A percentile compares a stretch with the other conserved stretches of the same genome.
These are phyloP conservation scores for Hypoxylon sp. DNA, from an alignment of 2,329 filamentous ascomycete species.

Conservation along the genomic window DNA sequence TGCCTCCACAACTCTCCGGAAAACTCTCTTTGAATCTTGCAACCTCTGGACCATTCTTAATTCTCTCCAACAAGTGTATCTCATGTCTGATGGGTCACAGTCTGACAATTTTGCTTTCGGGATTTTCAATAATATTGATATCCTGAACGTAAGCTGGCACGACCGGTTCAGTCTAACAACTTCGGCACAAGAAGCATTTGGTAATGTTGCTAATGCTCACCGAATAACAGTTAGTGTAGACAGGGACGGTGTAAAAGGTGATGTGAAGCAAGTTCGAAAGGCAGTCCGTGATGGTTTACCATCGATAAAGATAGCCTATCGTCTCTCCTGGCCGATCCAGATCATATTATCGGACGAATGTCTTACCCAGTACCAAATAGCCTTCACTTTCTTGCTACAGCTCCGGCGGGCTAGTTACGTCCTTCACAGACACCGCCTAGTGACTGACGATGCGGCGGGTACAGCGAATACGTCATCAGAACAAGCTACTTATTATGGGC, in stretches of 20 bases:
- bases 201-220: constrained; percentile 64
- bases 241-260: constrained; percentile 50
- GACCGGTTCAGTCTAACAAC: constrained; percentile 85
- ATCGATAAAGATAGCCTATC: constrained; percentile 72
- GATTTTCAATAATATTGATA: constrained; percentile 80
- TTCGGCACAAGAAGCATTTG: constrained; percentile 76
- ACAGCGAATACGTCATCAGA: constrained; percentile 52
- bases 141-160: constrained; percentile 69
- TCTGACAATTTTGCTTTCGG: constrained; percentile 71
- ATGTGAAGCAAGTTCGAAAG: constrained; percentile 58
- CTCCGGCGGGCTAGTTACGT: constrained; percentile 74
- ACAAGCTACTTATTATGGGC: constrained; percentile 61
- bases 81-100: constrained; percentile 77
- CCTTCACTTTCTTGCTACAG: constrained; percentile 82
- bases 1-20: constrained; percentile 71
- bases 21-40: constrained; percentile 73
- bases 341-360: constrained; percentile 77
- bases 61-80: constrained; percentile 75
- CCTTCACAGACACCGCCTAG: constrained; percentile 64
- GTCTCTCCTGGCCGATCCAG: constrained; percentile 70
- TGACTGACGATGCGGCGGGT: constrained; percentile 52
- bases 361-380: constrained; percentile 71
- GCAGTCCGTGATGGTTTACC: constrained; percentile 70
- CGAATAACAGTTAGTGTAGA: constrained; percentile 68
- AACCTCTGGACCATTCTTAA: constrained; percentile 71